Evolutionary conservation across 179 eudicot species (phyloP), one percentile per base, ranked within the genome.

Genomic region (Silene vulgaris): DNA sequence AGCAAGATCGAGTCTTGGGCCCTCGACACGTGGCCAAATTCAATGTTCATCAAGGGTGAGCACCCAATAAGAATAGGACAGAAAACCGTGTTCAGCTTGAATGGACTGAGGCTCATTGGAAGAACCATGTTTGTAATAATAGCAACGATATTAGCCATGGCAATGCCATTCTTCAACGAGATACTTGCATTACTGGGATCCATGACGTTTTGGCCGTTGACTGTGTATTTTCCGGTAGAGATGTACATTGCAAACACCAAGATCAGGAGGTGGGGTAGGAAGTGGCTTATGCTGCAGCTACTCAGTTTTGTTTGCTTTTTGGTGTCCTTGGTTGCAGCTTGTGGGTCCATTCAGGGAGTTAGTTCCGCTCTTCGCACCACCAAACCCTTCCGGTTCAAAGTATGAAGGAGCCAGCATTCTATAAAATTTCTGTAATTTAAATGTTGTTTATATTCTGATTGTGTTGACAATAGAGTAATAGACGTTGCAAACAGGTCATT

Each of bases 111-210:
- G 74, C 77, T 86, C 14, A 80, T 73, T 2, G 69, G 85, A 80
- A 79, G 86, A 69, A 83, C 84, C 3, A 43, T 40, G 40, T 83
- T 83, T 71, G 88, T 86, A 26, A 61, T 81, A 21, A 2, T 80
- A 61, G 81, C 73, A 28, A 83, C 86, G 14, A 35, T 52, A 37
- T 19, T 82, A 57, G 86, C 88, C 20, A 84, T 84, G 81, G 84
- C 84, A 28, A 69, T 86, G 75, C 88, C 88, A 64, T 86, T 80
- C 80, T 82, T 82, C 71, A 82, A 82, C 11, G 85, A 82, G 57
- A 75, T 82, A 66, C 79, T 82, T 19, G 77, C 82, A 0, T 74
- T 82, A 32, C 77, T 82, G 17, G 85, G 85, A 21, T 75, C 85
- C 45, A 61, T 79, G 62, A 79, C 82, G 30, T 82, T 82, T 52